These are phyloP conservation scores for Fusarium sp. DNA, from an alignment of 2,329 filamentous ascomycete species.

Conservation along the genomic window DNA sequence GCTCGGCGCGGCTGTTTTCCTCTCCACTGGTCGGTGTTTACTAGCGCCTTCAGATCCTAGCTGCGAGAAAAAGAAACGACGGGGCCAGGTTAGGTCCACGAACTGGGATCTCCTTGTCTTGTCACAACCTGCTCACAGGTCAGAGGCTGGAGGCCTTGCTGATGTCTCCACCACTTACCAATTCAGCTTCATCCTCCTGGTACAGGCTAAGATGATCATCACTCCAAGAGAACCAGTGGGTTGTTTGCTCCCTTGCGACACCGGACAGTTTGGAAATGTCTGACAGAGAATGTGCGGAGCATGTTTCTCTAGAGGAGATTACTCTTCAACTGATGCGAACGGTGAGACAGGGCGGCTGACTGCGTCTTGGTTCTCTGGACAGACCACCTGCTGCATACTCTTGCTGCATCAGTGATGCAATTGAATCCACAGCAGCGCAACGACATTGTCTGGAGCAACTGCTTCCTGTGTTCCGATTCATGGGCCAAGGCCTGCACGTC, in stretches of 20 bases:
- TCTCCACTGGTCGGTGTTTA: slow-evolving; percentile 19
- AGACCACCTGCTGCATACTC: slow-evolving; percentile 8
- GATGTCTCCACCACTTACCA: slow-evolving; percentile 1
- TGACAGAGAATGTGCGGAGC: not conserved
- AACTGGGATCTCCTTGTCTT: slow-evolving; percentile 13
- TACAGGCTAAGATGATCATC: not conserved
- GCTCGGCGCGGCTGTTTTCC: slow-evolving; percentile 32
- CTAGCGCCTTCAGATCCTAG: slow-evolving; percentile 15
- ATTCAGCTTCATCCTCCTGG: not conserved
- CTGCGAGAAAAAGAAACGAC: slow-evolving; percentile 24
- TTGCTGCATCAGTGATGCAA: slow-evolving; percentile 7
- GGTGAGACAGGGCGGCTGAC: not conserved
- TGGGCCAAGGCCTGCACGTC: slow-evolving; percentile 4
- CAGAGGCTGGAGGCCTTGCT: not conserved
- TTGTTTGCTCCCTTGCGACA: slow-evolving; percentile 9
- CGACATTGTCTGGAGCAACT: not conserved
- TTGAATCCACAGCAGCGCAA: not conserved
- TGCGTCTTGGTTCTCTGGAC: slow-evolving; percentile 8
- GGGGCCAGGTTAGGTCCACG: slow-evolving; percentile 2
- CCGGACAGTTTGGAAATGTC: slow-evolving; percentile 9
- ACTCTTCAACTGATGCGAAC: not conserved
- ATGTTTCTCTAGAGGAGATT: not conserved
- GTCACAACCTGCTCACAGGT: not conserved
- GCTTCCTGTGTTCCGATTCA: not conserved
- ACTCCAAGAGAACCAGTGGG: not conserved